Evolutionary conservation across 495 filamentous ascomycete genomes (phyloP), one percentile per base, ranked within the genome.

Genomic region (Hypomontagnella submonticulosa): DNA sequence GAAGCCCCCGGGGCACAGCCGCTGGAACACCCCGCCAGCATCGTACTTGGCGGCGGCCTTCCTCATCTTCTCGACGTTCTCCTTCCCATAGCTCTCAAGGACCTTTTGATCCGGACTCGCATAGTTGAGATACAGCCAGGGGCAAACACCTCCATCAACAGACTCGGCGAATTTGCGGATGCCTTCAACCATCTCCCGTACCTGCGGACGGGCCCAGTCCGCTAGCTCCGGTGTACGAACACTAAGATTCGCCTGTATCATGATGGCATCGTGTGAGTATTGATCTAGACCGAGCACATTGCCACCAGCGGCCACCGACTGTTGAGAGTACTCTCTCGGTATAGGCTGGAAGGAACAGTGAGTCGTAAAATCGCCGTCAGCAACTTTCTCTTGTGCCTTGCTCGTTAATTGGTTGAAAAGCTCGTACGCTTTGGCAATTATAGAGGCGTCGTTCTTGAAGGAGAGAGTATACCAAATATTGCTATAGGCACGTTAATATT

Each of bases 21-120:
- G 15, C 43, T 46, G 18, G 19, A 20, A 40, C 10, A 40, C 36
- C 2, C 36, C 36, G 3, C 13, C 13, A 2, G 3, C 10, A 15
- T 40, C 36, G 13, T 40, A 40, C 13, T 40, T 40, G 10, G 36
- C 36, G 36, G 36, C 36, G 2, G 36, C 36, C 10, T 40, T 40
- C 36, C 36, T 40, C 36, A 40, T 40, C 13, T 40, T 40, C 10
- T 40, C 36, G 2, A 40, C 36, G 10, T 40, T 40, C 3, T 40
- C 36, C 13, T 40, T 40, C 2, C 36, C 36, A 15, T 40, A 40
- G 13, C 36, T 40, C 13, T 40, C 10, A 3, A 40, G 36, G 36
- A 40, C 36, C 10, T 40, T 40, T 40, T 40, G 36, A 40, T 40
- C 36, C 36, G 36, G 36, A 40, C 36, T 40, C 9, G 36, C 36